These are phyloP conservation scores for Funneliformis geosporum DNA, from an alignment of 192 early-diverging fungal genomes.

Conservation along the genomic window DNA sequence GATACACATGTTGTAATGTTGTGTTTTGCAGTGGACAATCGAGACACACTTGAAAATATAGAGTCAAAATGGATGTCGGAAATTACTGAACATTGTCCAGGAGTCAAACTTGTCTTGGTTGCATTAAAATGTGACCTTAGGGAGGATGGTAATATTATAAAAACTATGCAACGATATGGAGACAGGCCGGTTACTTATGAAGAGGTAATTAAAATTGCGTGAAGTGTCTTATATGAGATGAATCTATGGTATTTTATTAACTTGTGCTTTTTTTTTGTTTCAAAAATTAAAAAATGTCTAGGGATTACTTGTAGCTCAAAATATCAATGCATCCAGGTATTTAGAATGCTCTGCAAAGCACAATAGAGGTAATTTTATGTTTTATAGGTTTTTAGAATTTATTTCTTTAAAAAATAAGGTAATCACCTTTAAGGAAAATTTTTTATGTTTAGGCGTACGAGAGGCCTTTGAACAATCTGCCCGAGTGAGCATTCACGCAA, in stretches of 20 bases:
- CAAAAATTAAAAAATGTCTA: conserved; percentile 24
- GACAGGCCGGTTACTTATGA: conserved; percentile 73
- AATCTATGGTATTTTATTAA: not conserved
- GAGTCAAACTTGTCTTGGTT: conserved; percentile 82
- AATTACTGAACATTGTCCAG: conserved; percentile 81
- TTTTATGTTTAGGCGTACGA: conserved; percentile 67
- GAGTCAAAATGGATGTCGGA: conserved; percentile 82
- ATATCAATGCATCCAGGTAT: conserved; percentile 85
- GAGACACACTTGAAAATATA: conserved; percentile 81
- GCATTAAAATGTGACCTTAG: conserved; percentile 89
- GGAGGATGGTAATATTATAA: conserved; percentile 72
- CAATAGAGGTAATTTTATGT: conserved; percentile 26
- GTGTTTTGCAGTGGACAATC: conserved; percentile 86
- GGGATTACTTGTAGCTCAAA: conserved; percentile 77
- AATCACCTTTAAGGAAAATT: too few relatives aligned
- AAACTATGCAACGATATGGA: conserved; percentile 68
- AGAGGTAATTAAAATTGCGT: conserved; percentile 50
- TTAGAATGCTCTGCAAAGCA: conserved; percentile 86
- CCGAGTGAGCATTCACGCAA: conserved; percentile 71
- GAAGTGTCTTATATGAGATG: not conserved
- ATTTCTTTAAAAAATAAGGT: not conserved
- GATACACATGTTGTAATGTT: conserved; percentile 93
- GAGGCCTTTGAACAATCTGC: conserved; percentile 89
- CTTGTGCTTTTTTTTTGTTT: not conserved
- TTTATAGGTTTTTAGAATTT: not conserved